Evolutionary conservation across 1,284 basidiomycete genomes (phyloP).

Genomic region (Cutaneotrichosporon sp.): DNA sequence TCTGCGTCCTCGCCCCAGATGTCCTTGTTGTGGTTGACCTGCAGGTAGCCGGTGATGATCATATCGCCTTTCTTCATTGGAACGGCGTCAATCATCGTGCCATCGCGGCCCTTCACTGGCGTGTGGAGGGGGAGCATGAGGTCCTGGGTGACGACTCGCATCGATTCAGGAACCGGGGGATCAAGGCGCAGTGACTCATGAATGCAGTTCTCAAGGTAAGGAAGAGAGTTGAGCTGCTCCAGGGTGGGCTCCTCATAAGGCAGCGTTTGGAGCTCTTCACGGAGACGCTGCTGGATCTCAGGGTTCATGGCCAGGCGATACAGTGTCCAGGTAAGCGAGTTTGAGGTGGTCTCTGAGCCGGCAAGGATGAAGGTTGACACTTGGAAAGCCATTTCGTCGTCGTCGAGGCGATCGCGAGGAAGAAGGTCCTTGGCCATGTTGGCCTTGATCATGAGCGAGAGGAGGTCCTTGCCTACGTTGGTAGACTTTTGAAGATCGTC

Average conservation of each 20-base stretch:
- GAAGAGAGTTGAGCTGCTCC: conserved; percentile 49
- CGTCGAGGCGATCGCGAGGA: conserved; percentile 57
- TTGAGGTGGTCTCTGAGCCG: conserved; percentile 73
- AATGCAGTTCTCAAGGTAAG: conserved; percentile 61
- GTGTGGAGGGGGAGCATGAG: conserved; percentile 58
- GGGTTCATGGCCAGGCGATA: conserved; percentile 61
- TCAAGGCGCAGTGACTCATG: conserved; percentile 64
- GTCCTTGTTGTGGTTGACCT: conserved; percentile 60
- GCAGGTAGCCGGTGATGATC: conserved; percentile 51
- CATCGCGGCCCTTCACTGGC: conserved; percentile 47
- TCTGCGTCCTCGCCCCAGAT: conserved; percentile 67
- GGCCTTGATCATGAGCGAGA: conserved; percentile 54
- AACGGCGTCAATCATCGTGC: conserved; percentile 42
- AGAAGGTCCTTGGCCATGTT: conserved; percentile 57
- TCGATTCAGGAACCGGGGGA: conserved; percentile 56
- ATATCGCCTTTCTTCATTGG: conserved; percentile 34
- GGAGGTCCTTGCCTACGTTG: conserved; percentile 51
- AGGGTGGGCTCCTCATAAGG: conserved; percentile 44
- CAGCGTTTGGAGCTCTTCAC: conserved; percentile 53
- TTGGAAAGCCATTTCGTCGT: conserved; percentile 66
- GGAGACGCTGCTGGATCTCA: conserved; percentile 56
- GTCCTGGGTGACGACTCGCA: conserved; percentile 52
- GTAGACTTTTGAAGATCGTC: conserved; percentile 41
- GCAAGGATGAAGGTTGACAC: conserved; percentile 62
- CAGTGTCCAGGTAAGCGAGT: conserved; percentile 66